Evolutionary conservation across 768 basidiomycete species (phyloP), one percentile per base, ranked within the genome.

Genomic region (Mycena galopus): DNA sequence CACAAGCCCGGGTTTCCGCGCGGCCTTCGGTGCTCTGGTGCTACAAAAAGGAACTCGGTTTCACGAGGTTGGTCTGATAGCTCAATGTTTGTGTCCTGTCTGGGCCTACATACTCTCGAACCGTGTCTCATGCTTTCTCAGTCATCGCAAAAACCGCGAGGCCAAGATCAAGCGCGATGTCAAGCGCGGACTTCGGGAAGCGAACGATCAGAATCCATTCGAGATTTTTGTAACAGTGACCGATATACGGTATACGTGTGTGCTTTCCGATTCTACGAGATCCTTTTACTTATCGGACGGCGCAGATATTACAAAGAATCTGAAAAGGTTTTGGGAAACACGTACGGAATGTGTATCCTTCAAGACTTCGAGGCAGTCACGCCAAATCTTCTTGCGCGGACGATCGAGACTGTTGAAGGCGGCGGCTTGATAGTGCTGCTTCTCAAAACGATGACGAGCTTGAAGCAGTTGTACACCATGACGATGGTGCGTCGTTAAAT

Each of bases 291-390:
- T 10, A 47, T 12, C 37, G 21, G 35, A 77, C 14, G 16, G n/a
- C 14, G 62, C 70, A 93, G 94, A 57, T 97, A 98, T 85, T 99
- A 98, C 86, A 98, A 98, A 80, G 97, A 98, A 77, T 96, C 96
- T 0, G 91, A 97, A 59, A 98, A 97, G 83, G 96, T 98, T 73
- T 90, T 99, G 39, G 98, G 97, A 76, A 94, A 98, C 79, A 99
- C 98, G 0, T 99, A 94, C 81, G 97, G 97, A 51, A 98, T 99
- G 96, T 92, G 95, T 71, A 90, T 99, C 1, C 85, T 99, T 59
- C 98, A 99, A 82, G 98, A 99, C 78, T 99, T 99, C 75, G 98
- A 99, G 80, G 97, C 98, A 6, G 91, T 99, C 72, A 99, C 98
- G 2, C 98, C 98, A 19, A 99, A 99, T 83, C 84, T 99, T 59